Evolutionary conservation across 1,284 basidiomycete species (phyloP).

Genomic region (Cryptococcus hybrid): DNA sequence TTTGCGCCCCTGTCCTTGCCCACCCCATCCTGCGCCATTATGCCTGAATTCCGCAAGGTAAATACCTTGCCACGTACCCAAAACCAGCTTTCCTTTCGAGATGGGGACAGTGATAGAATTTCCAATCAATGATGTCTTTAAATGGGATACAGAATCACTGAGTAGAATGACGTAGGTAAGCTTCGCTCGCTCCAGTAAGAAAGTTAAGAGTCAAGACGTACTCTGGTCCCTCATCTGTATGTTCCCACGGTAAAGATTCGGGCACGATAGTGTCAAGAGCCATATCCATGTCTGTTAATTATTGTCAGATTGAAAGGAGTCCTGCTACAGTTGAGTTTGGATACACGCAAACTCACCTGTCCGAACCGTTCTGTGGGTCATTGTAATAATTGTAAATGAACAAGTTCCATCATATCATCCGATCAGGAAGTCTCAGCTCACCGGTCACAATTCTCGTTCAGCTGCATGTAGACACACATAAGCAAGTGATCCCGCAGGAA

Average conservation of each 20-base stretch:
- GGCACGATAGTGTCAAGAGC: constrained; percentile 80
- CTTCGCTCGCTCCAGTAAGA: not conserved
- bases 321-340: not conserved
- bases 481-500: not conserved
- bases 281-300: constrained; percentile 53
- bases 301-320: not conserved
- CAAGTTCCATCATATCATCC: not conserved
- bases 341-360: constrained; percentile 16
- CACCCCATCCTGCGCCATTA: constrained; percentile 43
- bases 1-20: constrained; percentile 37
- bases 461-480: constrained; percentile 13
- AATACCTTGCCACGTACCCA: constrained; percentile 85
- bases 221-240: constrained; percentile 90
- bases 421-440: constrained; percentile 8
- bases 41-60: constrained; percentile 43
- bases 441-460: constrained; percentile 48
- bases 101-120: constrained; percentile 81
- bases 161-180: not conserved
- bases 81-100: constrained; percentile 71
- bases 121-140: constrained; percentile 81
- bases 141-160: constrained; percentile 70
- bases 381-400: not conserved
- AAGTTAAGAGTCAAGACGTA: constrained; percentile 49
- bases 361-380: constrained; percentile 23
- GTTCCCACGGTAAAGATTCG: constrained; percentile 78